These are phyloP conservation scores for Leccinum ochraceum DNA, from an alignment of 768 basidiomycete species.

Conservation along the genomic window DNA sequence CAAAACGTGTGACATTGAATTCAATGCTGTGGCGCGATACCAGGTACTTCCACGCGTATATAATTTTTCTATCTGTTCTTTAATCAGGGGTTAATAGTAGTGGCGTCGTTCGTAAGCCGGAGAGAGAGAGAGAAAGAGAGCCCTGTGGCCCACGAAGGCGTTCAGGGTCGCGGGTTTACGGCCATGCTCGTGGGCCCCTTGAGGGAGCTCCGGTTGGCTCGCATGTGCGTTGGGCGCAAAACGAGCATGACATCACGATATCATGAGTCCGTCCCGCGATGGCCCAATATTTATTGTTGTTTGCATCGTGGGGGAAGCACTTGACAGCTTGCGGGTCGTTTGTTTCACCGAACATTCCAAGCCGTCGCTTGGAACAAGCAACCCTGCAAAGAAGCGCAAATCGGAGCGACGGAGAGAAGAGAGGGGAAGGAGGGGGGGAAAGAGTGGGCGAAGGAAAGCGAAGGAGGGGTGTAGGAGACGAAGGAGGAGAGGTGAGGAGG, in stretches of 20 bases:
- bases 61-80: background rate
- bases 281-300: background rate
- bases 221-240: background rate
- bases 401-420: background rate
- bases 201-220: background rate
- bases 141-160: background rate
- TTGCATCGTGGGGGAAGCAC: background rate
- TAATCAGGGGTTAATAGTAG: background rate
- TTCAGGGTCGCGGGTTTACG: constrained; percentile 15
- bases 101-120: background rate
- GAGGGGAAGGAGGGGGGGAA: background rate
- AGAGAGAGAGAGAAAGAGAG: background rate
- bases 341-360: background rate
- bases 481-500: background rate
- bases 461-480: background rate
- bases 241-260: background rate
- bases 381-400: background rate
- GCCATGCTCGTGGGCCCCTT: background rate
- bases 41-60: background rate
- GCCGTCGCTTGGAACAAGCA: background rate
- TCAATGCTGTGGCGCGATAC: background rate
- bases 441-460: background rate
- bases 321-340: background rate
- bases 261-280: background rate
- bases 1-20: background rate